Evolutionary conservation across 805 yeast species (phyloP).

Genomic region (Kuraishia borneana): DNA sequence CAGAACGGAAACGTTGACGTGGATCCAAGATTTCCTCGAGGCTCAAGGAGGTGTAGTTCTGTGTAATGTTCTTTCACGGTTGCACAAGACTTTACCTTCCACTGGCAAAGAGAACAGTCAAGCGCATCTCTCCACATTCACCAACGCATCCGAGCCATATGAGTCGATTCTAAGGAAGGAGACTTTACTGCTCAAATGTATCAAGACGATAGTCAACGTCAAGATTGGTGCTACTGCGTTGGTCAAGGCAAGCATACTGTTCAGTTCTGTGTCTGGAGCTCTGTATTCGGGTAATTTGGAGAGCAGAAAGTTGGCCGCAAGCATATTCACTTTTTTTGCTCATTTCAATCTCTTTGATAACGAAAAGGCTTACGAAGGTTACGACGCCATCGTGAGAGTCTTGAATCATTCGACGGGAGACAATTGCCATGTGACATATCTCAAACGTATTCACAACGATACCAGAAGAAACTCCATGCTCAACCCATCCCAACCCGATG

Average conservation of each 20-base stretch:
- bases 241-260: constrained; percentile 35
- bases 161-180: constrained; percentile 47
- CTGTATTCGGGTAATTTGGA: constrained; percentile 65
- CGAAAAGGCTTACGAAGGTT: constrained; percentile 3
- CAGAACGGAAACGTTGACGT: constrained; percentile 64
- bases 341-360: constrained; percentile 6
- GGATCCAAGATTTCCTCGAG: constrained; percentile 78
- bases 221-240: constrained; percentile 59
- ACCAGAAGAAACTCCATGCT: neutral
- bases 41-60: constrained; percentile 87
- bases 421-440: constrained; percentile 20
- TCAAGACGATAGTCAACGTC: constrained; percentile 68
- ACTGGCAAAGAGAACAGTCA: neutral
- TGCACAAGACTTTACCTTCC: constrained; percentile 21
- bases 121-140: constrained; percentile 9
- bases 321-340: constrained; percentile 51
- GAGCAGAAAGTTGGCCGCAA: constrained; percentile 80
- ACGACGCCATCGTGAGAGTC: constrained; percentile 10
- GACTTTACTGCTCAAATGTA: constrained; percentile 64
- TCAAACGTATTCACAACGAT: constrained; percentile 7
- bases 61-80: constrained; percentile 48
- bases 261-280: constrained; percentile 69
- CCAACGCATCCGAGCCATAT: constrained; percentile 19
- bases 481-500: neutral
- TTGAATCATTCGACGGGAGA: constrained; percentile 18